Percentiles rank a stretch among this genome's conserved stretches.
Evolutionary conservation across 257 asterid genomes (phyloP).

Genomic region (Eustoma russellianum): DNA sequence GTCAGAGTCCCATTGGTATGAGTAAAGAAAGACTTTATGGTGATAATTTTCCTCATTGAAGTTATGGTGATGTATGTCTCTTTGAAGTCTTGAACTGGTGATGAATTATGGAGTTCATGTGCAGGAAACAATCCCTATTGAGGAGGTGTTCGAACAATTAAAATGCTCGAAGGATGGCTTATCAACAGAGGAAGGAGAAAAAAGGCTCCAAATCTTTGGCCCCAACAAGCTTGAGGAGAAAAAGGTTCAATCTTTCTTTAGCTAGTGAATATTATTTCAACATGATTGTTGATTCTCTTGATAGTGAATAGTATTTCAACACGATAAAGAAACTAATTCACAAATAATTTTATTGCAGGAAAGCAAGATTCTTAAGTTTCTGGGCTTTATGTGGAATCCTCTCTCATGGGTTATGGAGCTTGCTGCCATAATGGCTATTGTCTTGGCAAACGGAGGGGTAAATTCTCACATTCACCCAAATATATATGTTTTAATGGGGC

Average conservation of each 20-base stretch:
- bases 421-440: conserved; percentile 92
- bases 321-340: neutral
- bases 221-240: conserved; percentile 82
- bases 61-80: no score
- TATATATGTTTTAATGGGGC: neutral
- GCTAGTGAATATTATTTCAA: neutral
- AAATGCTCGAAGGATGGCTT: conserved; percentile 59
- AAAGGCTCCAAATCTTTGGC: conserved; percentile 61
- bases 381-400: conserved; percentile 99
- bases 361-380: conserved; percentile 52
- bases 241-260: conserved; percentile 10
- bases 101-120: conserved; percentile 1
- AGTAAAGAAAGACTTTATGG: neutral
- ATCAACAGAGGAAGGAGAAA: conserved; percentile 45
- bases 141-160: conserved; percentile 59
- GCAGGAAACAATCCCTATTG: conserved; percentile 63
- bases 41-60: neutral
- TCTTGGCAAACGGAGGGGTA: conserved; percentile 78
- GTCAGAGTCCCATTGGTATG: no score
- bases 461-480: neutral
- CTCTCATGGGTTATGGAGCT: conserved; percentile 95
- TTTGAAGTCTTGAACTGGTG: neutral
- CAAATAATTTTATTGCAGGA: conserved; percentile 17
- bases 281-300: neutral
- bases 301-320: no score